Evolutionary conservation across 768 basidiomycete genomes (phyloP).

Genomic region (Lactifluus volemus): DNA sequence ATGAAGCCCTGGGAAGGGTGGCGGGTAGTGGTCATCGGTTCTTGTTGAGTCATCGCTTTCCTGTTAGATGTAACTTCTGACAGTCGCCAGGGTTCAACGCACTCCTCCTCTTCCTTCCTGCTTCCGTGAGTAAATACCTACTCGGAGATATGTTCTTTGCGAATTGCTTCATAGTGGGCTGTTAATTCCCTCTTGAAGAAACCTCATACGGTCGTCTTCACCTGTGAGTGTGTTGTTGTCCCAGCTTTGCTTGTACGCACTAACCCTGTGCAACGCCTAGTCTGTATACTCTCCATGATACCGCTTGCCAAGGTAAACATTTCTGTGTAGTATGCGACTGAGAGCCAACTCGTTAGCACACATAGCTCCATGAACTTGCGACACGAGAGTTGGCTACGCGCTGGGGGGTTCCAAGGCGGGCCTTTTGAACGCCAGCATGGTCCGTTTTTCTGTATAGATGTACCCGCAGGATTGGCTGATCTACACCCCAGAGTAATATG

Average conservation of each 20-base stretch:
- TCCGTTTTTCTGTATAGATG: constrained; percentile 26
- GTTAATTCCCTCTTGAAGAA: constrained; percentile 39
- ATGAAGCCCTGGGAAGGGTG: constrained; percentile 38
- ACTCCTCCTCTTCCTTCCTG: constrained; percentile 54
- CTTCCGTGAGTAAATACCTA: constrained; percentile 42
- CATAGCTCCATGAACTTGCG: constrained; percentile 66
- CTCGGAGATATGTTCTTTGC: background rate
- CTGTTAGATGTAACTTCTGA: background rate
- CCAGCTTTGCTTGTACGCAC: background rate
- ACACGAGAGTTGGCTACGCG: constrained; percentile 66
- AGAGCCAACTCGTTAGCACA: background rate
- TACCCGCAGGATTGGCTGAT: background rate
- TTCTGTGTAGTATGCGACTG: background rate
- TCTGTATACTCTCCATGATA: constrained; percentile 60
- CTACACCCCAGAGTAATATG: constrained; percentile 51
- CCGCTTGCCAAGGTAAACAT: constrained; percentile 62
- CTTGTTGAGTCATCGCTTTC: constrained; percentile 33
- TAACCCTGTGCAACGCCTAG: constrained; percentile 27
- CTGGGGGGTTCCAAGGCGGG: constrained; percentile 71
- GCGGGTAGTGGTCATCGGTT: constrained; percentile 43
- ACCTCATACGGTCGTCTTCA: constrained; percentile 49
- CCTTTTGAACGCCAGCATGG: constrained; percentile 74
- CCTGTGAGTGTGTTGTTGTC: constrained; percentile 35
- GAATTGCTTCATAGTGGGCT: constrained; percentile 39
- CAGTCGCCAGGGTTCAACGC: constrained; percentile 54